Evolutionary conservation across 768 basidiomycete species (phyloP).

Genomic region (Coprinopsis sp.): DNA sequence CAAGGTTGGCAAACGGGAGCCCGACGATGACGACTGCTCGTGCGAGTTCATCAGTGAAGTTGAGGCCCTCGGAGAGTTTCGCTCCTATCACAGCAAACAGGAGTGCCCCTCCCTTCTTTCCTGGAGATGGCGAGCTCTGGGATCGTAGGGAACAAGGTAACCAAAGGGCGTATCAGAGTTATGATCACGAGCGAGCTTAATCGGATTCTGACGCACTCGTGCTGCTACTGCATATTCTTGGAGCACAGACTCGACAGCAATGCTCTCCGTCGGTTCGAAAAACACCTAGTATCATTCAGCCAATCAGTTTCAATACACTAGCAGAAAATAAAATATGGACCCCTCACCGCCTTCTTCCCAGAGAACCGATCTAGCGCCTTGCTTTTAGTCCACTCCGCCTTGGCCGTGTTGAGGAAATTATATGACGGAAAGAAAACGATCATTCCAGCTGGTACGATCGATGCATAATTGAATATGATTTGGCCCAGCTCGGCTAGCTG

Average conservation of each 20-base stretch:
- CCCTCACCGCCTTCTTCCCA: constrained; percentile 67
- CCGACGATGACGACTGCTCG: constrained; percentile 86
- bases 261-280: constrained; percentile 75
- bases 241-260: constrained; percentile 69
- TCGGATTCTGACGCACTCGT: constrained; percentile 10
- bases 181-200: background rate
- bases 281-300: constrained; percentile 55
- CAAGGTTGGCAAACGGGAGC: constrained; percentile 88
- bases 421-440: constrained; percentile 96
- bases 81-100: constrained; percentile 95
- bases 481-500: constrained; percentile 83
- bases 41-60: constrained; percentile 75
- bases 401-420: constrained; percentile 66
- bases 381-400: constrained; percentile 57
- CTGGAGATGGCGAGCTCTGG: constrained; percentile 10
- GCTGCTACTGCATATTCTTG: constrained; percentile 64
- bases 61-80: constrained; percentile 91
- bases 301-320: background rate
- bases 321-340: background rate
- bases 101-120: constrained; percentile 59
- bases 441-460: constrained; percentile 78
- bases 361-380: constrained; percentile 59
- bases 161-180: background rate
- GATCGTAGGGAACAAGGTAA: background rate
- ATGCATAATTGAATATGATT: constrained; percentile 73